A percentile compares a stretch with the other conserved stretches of the same genome.
Evolutionary conservation across 164 flowering plant genomes (phyloP).

Genomic region (Magnolia officinalis): DNA sequence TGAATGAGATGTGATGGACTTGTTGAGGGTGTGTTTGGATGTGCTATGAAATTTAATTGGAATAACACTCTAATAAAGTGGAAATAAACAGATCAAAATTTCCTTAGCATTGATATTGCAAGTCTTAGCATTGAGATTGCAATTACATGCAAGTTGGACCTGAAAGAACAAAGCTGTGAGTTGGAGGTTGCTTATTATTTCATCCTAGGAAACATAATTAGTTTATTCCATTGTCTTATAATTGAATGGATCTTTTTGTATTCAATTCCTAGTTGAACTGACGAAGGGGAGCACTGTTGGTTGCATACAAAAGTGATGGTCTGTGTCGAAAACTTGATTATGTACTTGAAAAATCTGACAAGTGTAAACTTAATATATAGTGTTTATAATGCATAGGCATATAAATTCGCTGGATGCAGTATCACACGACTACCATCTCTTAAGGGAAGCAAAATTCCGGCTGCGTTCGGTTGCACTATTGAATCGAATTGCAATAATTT

Average conservation of each 20-base stretch:
- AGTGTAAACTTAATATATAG: slow-evolving; percentile 1
- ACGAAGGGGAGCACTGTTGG: no score
- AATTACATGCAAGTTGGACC: background rate
- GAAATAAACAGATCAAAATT: background rate
- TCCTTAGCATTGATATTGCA: background rate
- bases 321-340: background rate
- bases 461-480: no score
- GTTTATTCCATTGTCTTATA: no score
- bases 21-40: background rate
- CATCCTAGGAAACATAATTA: no score
- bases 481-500: no score
- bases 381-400: background rate
- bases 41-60: background rate
- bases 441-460: background rate
- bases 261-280: no score
- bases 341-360: background rate
- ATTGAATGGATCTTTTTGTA: no score
- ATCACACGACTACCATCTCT: background rate
- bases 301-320: background rate
- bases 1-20: background rate
- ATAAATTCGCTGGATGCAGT: background rate
- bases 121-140: background rate
- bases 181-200: no score
- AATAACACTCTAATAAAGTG: background rate
- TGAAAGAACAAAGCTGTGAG: no score